Percentiles rank a stretch among this genome's conserved stretches.
phyloP scores from a whole-genome alignment of 495 filamentous ascomycete genomes.

The Lepidopterella palustris region DNA sequence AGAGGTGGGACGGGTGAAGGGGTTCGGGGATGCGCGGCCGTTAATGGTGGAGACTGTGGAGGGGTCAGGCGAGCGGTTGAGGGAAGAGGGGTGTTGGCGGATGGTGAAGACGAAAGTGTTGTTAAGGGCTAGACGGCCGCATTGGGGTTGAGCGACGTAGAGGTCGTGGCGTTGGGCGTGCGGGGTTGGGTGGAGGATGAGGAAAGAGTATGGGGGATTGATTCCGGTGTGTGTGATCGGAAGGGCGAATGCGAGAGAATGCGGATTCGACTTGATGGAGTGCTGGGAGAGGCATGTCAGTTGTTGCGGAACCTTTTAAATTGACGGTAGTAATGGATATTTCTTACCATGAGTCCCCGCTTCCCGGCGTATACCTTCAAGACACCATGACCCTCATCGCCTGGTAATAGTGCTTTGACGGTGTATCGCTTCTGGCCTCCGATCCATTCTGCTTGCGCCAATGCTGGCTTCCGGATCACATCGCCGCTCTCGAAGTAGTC shows the following conservation, averaged over 20 bases:
- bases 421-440: slow-evolving; percentile 81
- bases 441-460: slow-evolving; percentile 90
- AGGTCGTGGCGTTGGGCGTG: slow-evolving; percentile 95
- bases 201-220: slow-evolving; percentile 89
- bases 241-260: slow-evolving; percentile 83
- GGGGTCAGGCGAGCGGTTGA: slow-evolving; percentile 46
- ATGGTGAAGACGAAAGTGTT: slow-evolving; percentile 98
- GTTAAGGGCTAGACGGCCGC: slow-evolving; percentile 74
- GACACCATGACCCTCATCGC: slow-evolving; percentile 82
- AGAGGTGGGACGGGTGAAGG: slow-evolving; percentile 66
- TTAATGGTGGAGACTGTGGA: slow-evolving; percentile 4
- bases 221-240: slow-evolving; percentile 84
- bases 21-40: slow-evolving; percentile 56
- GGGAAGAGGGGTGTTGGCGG: slow-evolving; percentile 78
- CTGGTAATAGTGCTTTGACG: slow-evolving; percentile 82
- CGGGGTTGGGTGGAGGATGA: slow-evolving; percentile 88
- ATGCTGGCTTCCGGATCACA: slow-evolving; percentile 70
- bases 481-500: slow-evolving; percentile 93
- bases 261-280: slow-evolving; percentile 86
- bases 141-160: slow-evolving; percentile 94
- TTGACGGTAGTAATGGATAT: no score
- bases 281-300: slow-evolving; percentile 45
- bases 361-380: slow-evolving; percentile 92
- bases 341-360: slow-evolving; percentile 69
- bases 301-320: no score